A percentile compares a stretch with the other conserved stretches of the same genome.
Conservation (phyloP, 495 filamentous ascomycete species). For the Hypoxylon lienhwacheense region DNA sequence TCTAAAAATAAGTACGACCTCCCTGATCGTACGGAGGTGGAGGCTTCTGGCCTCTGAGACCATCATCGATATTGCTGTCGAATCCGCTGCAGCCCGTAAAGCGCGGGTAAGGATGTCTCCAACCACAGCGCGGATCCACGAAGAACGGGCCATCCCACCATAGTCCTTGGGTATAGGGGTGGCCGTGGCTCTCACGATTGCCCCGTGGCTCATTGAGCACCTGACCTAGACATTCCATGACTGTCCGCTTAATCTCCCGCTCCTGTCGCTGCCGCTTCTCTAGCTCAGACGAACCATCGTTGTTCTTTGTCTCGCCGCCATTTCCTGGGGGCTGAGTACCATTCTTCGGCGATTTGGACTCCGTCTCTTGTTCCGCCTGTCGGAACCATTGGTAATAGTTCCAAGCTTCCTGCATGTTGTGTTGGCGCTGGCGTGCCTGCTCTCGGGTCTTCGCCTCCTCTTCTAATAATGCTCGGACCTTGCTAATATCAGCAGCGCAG, state of each 20-base stretch:
- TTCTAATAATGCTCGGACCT: conserved; percentile 27
- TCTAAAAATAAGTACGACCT: no score
- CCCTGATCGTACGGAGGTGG: background rate
- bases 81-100: background rate
- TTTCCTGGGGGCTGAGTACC: conserved; percentile 12
- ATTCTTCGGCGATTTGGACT: conserved; percentile 16
- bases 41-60: background rate
- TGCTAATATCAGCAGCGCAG: conserved; percentile 33
- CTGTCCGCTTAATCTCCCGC: conserved; percentile 1
- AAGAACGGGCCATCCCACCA: conserved; percentile 10
- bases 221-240: conserved; percentile 4
- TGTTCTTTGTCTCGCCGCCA: background rate
- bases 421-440: conserved; percentile 21
- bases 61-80: background rate
- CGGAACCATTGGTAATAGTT: conserved; percentile 25
- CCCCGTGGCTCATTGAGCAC: conserved; percentile 7
- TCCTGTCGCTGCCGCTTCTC: conserved; percentile 10
- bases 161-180: conserved; percentile 6
- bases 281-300: conserved; percentile 5
- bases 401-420: conserved; percentile 33
- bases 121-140: conserved; percentile 2
- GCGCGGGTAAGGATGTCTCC: conserved; percentile 3
- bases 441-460: conserved; percentile 33
- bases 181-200: conserved; percentile 12
- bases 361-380: conserved; percentile 22